Base-by-base conservation (phyloP, 768 basidiomycete genomes). In the Mrakia hoshinonis region DNA sequence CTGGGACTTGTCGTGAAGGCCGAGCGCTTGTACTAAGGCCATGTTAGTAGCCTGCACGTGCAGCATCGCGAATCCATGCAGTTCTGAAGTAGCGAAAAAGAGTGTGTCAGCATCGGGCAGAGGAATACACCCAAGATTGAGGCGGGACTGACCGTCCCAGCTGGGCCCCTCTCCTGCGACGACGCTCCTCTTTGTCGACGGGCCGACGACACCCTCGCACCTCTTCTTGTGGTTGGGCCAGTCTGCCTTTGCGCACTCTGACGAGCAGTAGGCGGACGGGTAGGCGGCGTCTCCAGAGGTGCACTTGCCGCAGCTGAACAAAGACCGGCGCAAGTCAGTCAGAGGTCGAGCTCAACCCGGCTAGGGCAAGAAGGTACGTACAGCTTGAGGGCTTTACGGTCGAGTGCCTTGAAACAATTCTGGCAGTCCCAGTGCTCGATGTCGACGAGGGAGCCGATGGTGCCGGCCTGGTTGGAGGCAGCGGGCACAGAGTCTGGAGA, bases 391-490 rank as follows among this genome's bases (percentile, higher is more conserved):
- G 58, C 58, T 6, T 10, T 61, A 31, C 58, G 31, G 34, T 39
- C 34, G 15, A 61, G 20, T 11, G 58, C 31, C 5, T 36, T 61
- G 36, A 36, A 61, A 20, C 58, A 61, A 31, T 61, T 61, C 34
- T 61, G 58, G 58, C 58, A 61, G 13, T 61, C 58, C 58, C 58
- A 61, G 58, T 61, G 58, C 6, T 61, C 58, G 22, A 61, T 61
- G 58, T 61, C 34, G 58, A 34, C 34, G 34, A 61, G 58, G 4
- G 58, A 61, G 12, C 31, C 22, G 18, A 36, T 22, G 34, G 58
- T 31, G 2, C 31, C 36, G 11, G 58, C 43, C 43, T 43, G 43
- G 43, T 6, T 36, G 5, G 58, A 36, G 18, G 58, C 13, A 22
- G 58, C 31, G 36, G 58, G 58, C 34, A 31, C 58, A 13, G 58